phyloP scores from a whole-genome alignment of 805 yeast genomes.

The Schizosaccharomyces osmophilus region DNA sequence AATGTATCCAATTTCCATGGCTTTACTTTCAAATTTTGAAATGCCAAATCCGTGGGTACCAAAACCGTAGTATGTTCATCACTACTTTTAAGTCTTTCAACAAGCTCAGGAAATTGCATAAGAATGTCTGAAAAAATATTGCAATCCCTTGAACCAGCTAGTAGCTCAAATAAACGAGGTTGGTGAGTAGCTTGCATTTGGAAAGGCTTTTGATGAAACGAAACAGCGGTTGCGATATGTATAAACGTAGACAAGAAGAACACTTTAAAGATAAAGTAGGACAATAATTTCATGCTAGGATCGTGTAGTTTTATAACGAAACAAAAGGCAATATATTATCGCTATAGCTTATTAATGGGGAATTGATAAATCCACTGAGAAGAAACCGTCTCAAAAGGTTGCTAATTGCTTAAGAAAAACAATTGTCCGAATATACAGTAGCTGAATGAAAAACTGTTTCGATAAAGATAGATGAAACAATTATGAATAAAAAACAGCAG shows the following conservation, averaged over 20 bases:
- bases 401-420: too few relatives aligned
- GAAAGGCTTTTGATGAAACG: neutral
- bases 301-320: too few relatives aligned
- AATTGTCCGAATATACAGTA: too few relatives aligned
- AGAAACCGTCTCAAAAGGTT: too few relatives aligned
- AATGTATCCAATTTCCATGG: neutral
- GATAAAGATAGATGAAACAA: too few relatives aligned
- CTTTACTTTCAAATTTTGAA: neutral
- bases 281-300: too few relatives aligned
- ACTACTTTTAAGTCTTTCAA: neutral
- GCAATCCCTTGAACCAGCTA: neutral
- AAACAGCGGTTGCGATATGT: neutral
- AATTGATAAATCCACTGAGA: too few relatives aligned
- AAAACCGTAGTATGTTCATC: neutral
- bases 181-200: neutral
- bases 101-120: neutral
- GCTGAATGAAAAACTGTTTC: too few relatives aligned
- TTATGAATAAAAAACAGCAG: too few relatives aligned
- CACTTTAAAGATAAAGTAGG: neutral
- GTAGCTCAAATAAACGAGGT: neutral
- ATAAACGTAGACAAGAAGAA: neutral
- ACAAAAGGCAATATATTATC: too few relatives aligned
- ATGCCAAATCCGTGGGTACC: neutral
- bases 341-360: too few relatives aligned
- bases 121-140: neutral